Conservation (phyloP, 225 moss, liverwort and hornwort genomes). For the Asterella californica region DNA sequence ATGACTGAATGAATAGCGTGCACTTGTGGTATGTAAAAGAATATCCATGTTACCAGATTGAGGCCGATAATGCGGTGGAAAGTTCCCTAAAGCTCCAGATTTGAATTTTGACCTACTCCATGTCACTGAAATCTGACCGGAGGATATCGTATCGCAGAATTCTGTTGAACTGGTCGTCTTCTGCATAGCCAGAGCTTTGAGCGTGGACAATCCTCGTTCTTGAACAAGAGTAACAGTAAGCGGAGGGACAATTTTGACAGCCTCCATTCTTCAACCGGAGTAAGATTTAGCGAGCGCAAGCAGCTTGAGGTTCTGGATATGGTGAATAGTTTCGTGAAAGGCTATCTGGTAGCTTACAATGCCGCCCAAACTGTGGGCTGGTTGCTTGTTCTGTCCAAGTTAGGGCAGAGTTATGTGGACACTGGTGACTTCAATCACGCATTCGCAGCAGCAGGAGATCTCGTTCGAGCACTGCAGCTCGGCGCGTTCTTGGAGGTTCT, state of each 20-base stretch:
- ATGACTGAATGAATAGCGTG: too few relatives aligned
- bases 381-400: conserved; percentile 31
- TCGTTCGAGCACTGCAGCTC: conserved; percentile 67
- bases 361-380: conserved; percentile 68
- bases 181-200: not conserved
- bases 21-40: too few relatives aligned
- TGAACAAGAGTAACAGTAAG: not conserved
- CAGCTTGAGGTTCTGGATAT: not conserved
- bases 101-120: not conserved
- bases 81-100: not conserved
- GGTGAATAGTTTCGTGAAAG: conserved; percentile 21
- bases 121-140: not conserved
- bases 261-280: not conserved
- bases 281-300: not conserved
- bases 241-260: not conserved
- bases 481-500: conserved; percentile 67
- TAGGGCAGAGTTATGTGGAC: conserved; percentile 37
- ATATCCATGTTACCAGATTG: too few relatives aligned
- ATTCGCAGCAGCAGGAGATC: conserved; percentile 55
- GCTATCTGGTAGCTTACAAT: conserved; percentile 70
- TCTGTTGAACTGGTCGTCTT: not conserved
- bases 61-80: too few relatives aligned
- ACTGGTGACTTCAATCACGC: conserved; percentile 47
- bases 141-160: not conserved
- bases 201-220: not conserved